A percentile compares a stretch with the other conserved stretches of the same genome.
Evolutionary conservation across 1,284 basidiomycete species (phyloP).

Genomic region (Tetrapyrgos nigripes): DNA sequence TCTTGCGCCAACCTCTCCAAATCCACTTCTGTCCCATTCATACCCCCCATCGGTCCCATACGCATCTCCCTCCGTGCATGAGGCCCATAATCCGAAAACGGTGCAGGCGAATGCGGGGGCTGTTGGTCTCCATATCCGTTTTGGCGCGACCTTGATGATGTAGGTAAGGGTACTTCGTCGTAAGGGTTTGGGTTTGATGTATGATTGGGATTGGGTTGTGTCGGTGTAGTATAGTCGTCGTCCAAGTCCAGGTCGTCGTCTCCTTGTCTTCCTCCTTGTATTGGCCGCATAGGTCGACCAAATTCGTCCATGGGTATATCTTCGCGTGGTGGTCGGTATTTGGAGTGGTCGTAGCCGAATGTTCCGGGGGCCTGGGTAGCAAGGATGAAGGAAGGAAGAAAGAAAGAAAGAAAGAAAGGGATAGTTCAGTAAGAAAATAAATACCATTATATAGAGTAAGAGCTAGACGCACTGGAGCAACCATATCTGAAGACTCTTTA

Average conservation of each 20-base stretch:
- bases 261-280: conserved; percentile 22
- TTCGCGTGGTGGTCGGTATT: conserved; percentile 59
- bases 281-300: conserved; percentile 43
- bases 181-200: conserved; percentile 15
- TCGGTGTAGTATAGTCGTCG: too few species aligned
- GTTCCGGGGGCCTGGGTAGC: conserved; percentile 75
- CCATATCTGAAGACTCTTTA: conserved; percentile 42
- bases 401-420: conserved; percentile 8
- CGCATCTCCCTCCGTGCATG: conserved; percentile 18
- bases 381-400: conserved; percentile 14
- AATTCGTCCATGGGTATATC: conserved; percentile 73
- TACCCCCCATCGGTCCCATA: conserved; percentile 21
- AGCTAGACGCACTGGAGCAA: conserved; percentile 60
- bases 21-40: conserved; percentile 28
- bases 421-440: conserved; percentile 3
- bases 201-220: too few species aligned
- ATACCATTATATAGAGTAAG: conserved; percentile 5
- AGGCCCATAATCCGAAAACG: conserved; percentile 63
- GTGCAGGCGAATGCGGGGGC: conserved; percentile 56
- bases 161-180: conserved; percentile 38
- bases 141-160: too few species aligned
- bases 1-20: conserved; percentile 15
- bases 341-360: conserved; percentile 75
- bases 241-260: conserved; percentile 22
- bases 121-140: conserved; percentile 20